These are phyloP conservation scores for Aegilops umbellulata DNA, from an alignment of 176 grass and related monocot genomes.

Conservation along the genomic window DNA sequence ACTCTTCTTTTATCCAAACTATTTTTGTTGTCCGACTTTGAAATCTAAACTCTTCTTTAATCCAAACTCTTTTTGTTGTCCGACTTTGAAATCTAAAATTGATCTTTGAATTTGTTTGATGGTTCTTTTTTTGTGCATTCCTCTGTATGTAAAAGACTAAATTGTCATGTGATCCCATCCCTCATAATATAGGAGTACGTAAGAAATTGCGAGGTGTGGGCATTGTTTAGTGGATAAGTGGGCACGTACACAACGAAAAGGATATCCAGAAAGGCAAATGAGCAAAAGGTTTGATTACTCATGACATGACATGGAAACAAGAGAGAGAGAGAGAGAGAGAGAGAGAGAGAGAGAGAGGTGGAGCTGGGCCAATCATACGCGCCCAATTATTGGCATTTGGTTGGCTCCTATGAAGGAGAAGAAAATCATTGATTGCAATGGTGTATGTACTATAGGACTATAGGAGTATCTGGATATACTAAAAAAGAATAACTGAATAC, in stretches of 20 bases:
- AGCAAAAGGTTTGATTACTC: too few species aligned
- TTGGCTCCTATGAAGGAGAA: constrained; percentile 1
- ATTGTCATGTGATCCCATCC: not conserved
- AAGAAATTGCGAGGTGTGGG: not conserved
- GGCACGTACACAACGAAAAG: not conserved
- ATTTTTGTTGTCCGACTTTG: too few species aligned
- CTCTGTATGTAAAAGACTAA: not conserved
- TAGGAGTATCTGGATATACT: constrained; percentile 4
- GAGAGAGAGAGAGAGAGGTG: not conserved
- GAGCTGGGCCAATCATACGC: constrained; percentile 27
- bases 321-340: too few species aligned
- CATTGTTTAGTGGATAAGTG: constrained; percentile 20
- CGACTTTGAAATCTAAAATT: too few species aligned
- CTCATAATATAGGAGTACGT: not conserved
- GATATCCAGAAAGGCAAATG: not conserved
- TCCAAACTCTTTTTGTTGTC: too few species aligned
- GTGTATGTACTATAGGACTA: too few species aligned
- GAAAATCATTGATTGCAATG: not conserved
- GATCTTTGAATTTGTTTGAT: too few species aligned
- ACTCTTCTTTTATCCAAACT: too few species aligned
- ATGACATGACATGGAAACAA: too few species aligned
- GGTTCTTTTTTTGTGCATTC: too few species aligned
- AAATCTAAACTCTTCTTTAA: too few species aligned
- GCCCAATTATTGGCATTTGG: constrained; percentile 30
- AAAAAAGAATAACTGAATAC: not conserved